These are phyloP conservation scores for Colletotrichum higginsianum DNA, from an alignment of 2,329 filamentous ascomycete species.

Conservation along the genomic window DNA sequence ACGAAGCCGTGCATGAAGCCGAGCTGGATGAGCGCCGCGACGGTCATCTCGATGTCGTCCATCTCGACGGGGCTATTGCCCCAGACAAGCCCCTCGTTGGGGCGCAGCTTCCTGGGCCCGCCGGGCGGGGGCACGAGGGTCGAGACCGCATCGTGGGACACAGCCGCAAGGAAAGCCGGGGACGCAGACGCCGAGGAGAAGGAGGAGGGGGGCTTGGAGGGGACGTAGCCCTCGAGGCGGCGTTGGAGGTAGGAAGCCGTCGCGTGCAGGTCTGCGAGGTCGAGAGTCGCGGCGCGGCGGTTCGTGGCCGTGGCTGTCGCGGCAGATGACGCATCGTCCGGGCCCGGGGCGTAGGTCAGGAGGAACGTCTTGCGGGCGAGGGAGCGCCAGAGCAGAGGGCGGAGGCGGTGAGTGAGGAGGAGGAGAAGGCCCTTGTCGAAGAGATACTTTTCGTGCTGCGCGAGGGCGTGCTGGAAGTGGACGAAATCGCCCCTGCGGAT, in stretches of 20 bases:
- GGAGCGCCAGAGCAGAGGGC: slow-evolving; percentile 87
- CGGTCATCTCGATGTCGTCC: slow-evolving; percentile 81
- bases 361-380: slow-evolving; percentile 85
- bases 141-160: slow-evolving; percentile 62
- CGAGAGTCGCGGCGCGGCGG: slow-evolving; percentile 80
- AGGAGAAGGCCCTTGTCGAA: slow-evolving; percentile 82
- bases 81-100: slow-evolving; percentile 73
- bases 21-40: slow-evolving; percentile 84
- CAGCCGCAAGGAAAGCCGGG: slow-evolving; percentile 65
- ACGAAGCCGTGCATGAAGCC: slow-evolving; percentile 88
- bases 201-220: slow-evolving; percentile 55
- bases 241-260: slow-evolving; percentile 77
- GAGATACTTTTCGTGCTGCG: slow-evolving; percentile 78
- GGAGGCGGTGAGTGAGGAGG: slow-evolving; percentile 81
- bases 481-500: slow-evolving; percentile 82
- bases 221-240: slow-evolving; percentile 71
- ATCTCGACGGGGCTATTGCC: slow-evolving; percentile 73
- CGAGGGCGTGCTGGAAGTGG: slow-evolving; percentile 79
- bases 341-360: slow-evolving; percentile 80
- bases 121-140: slow-evolving; percentile 65
- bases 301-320: slow-evolving; percentile 45
- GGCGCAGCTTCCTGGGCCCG: slow-evolving; percentile 63
- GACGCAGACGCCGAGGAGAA: slow-evolving; percentile 52
- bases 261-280: slow-evolving; percentile 77
- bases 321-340: slow-evolving; percentile 54